Conservation (phyloP, 108 stramenopile species). For the Cylindrotheca fusiformis region DNA sequence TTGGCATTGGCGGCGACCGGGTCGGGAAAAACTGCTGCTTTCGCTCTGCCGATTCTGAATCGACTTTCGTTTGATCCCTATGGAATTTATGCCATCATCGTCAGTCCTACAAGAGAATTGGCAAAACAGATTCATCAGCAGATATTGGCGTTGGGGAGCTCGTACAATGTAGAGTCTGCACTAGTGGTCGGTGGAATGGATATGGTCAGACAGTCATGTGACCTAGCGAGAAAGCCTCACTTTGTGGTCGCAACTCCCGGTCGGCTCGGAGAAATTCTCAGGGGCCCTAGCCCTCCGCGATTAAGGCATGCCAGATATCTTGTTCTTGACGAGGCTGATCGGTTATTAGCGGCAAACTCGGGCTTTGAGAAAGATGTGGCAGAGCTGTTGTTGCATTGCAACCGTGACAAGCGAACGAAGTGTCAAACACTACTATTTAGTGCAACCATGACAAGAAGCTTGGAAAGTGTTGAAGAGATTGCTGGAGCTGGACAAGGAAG, state of each 20-base stretch:
- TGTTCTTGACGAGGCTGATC: constrained; percentile 98
- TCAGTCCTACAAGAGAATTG: constrained; percentile 95
- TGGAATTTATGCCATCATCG: constrained; percentile 89
- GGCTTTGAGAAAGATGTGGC: constrained; percentile 92
- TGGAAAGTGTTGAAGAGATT: constrained; percentile 79
- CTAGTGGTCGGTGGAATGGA: constrained; percentile 93
- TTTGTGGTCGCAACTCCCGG: constrained; percentile 96
- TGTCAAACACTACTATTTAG: constrained; percentile 95
- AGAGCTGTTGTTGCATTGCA: constrained; percentile 63
- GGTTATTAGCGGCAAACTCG: constrained; percentile 75
- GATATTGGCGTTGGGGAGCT: constrained; percentile 84
- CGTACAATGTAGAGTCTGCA: constrained; percentile 71
- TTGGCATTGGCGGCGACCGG: constrained; percentile 80
- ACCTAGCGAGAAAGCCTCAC: constrained; percentile 82
- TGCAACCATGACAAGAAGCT: constrained; percentile 92
- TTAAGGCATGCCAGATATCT: constrained; percentile 75
- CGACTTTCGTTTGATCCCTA: constrained; percentile 82
- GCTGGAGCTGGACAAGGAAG: constrained; percentile 71
- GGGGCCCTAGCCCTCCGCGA: constrained; percentile 66
- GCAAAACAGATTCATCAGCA: constrained; percentile 97
- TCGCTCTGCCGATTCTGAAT: constrained; percentile 88
- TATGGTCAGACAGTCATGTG: constrained; percentile 67
- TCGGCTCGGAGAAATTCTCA: constrained; percentile 83
- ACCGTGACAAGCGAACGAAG: constrained; percentile 35
- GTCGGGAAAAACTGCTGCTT: constrained; percentile 91